Conservation (phyloP, 805 yeast genomes). For the Wickerhamiella lipophila region DNA sequence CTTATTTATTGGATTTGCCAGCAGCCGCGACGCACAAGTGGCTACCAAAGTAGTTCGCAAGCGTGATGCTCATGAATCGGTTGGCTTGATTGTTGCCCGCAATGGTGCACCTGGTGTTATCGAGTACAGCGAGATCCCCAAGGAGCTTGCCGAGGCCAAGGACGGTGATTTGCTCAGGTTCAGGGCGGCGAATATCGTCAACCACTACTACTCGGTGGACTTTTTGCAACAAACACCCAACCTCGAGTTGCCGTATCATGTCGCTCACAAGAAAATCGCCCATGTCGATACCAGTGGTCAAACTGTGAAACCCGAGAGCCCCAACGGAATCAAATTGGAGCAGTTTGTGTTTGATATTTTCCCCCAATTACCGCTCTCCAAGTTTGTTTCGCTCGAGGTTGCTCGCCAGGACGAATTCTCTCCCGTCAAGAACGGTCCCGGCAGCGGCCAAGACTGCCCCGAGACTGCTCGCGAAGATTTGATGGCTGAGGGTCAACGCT, state of each 20-base stretch:
- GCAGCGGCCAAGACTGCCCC: constrained; percentile 73
- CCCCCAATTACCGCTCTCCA: constrained; percentile 53
- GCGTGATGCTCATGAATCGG: constrained; percentile 73
- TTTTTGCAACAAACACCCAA: constrained; percentile 47
- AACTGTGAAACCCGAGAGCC: constrained; percentile 48
- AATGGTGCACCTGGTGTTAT: constrained; percentile 69
- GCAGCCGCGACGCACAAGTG: constrained; percentile 49
- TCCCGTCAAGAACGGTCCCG: constrained; percentile 84
- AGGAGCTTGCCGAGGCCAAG: constrained; percentile 53
- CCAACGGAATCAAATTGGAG: constrained; percentile 89
- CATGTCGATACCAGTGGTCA: constrained; percentile 37
- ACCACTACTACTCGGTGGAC: constrained; percentile 85
- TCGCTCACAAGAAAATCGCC: constrained; percentile 83
- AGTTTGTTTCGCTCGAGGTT: constrained; percentile 88
- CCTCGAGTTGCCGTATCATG: constrained; percentile 76
- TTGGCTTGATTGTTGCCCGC: constrained; percentile 69
- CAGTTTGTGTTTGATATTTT: constrained; percentile 96
- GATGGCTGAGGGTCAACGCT: constrained; percentile 53
- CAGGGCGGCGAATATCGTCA: constrained; percentile 94
- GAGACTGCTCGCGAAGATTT: constrained; percentile 60
- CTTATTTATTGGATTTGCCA: constrained; percentile 72
- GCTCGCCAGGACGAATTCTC: constrained; percentile 75
- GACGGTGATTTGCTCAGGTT: constrained; percentile 52
- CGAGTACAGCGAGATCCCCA: constrained; percentile 83
- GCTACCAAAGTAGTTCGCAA: constrained; percentile 94